Evolutionary conservation across 1,139 yeast genomes (phyloP).

Genomic region (Hyphopichia fennica): DNA sequence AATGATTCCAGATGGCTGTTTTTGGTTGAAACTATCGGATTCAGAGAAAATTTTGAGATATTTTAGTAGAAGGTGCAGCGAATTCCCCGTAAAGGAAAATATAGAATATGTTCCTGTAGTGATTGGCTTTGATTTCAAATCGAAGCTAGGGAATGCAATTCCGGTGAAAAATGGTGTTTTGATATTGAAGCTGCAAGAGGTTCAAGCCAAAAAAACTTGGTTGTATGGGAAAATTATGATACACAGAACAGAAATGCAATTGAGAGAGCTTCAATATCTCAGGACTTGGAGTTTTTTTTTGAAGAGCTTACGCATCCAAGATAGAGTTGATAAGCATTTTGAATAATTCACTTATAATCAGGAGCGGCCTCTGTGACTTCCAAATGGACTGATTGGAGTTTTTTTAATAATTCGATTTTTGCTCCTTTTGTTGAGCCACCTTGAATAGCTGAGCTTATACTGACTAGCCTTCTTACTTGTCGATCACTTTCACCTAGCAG

Average conservation of each 20-base stretch:
- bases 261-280: constrained; percentile 9
- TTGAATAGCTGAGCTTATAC: constrained; percentile 10
- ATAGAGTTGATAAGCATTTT: constrained; percentile 15
- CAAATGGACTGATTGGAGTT: constrained; percentile 15
- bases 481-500: constrained; percentile 13
- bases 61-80: constrained; percentile 9
- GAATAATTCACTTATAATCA: constrained; percentile 24
- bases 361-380: constrained; percentile 37
- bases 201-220: constrained; percentile 28
- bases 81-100: constrained; percentile 5
- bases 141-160: constrained; percentile 26
- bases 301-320: constrained; percentile 19
- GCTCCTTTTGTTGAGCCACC: constrained; percentile 34
- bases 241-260: constrained; percentile 6
- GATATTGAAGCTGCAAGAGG: constrained; percentile 19
- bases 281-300: constrained; percentile 24
- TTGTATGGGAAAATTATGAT: constrained; percentile 20
- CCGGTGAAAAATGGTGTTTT: constrained; percentile 34
- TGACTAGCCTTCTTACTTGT: constrained; percentile 7
- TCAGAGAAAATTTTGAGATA: constrained; percentile 22
- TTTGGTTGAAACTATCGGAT: constrained; percentile 28
- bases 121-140: constrained; percentile 30
- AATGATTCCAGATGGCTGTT: constrained; percentile 35
- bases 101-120: constrained; percentile 36
- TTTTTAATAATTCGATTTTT: constrained; percentile 15